Conservation (phyloP, 208 protist genomes). For the Lotmaria passim region DNA sequence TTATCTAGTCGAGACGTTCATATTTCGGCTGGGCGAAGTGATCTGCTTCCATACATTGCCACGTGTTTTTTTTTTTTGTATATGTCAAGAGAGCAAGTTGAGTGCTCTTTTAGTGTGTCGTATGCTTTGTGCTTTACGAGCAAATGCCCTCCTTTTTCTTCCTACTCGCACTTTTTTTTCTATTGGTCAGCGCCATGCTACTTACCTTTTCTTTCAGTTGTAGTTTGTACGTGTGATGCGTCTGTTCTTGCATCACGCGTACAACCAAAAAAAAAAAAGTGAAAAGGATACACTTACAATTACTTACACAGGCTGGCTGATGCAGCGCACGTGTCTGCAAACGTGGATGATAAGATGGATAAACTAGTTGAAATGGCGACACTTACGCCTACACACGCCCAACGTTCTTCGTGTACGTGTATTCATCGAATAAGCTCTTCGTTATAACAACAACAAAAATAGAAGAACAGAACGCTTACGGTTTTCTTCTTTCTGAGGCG, state of each 20-base stretch:
- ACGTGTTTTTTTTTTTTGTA: background rate
- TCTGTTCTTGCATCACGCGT: background rate
- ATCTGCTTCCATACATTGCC: no score
- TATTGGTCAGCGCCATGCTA: background rate
- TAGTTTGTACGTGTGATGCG: no score
- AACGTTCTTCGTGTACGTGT: no score
- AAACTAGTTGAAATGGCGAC: no score
- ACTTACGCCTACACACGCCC: no score
- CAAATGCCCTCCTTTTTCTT: background rate
- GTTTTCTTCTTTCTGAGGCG: no score
- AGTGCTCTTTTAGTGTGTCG: background rate
- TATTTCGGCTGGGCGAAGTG: no score
- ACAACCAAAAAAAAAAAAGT: no score
- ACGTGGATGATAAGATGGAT: background rate
- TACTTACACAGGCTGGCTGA: background rate
- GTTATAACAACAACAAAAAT: no score
- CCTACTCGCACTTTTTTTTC: background rate
- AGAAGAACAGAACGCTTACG: no score
- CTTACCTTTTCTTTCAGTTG: conserved; percentile 9
- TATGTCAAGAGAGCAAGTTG: background rate
- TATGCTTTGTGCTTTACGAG: background rate
- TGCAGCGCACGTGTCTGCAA: background rate
- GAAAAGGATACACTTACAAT: background rate
- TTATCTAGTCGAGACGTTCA: no score
- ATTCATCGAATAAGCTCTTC: no score